Evolutionary conservation across 352 stramenopile genomes (phyloP), one percentile per base, ranked within the genome.

Genomic region (Phytophthora pini): DNA sequence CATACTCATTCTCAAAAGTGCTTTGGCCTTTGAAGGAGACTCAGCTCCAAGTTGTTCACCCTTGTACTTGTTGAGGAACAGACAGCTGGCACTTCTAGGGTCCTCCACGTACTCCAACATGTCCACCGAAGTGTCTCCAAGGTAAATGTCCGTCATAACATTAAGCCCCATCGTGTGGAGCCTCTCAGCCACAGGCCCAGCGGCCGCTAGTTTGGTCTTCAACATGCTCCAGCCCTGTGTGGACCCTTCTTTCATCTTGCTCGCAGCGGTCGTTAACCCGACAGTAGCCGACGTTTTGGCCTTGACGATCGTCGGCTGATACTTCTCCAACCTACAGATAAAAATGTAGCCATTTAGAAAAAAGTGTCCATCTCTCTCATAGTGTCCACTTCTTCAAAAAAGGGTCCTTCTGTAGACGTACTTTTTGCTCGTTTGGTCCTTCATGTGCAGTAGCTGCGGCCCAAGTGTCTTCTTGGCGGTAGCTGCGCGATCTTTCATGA

Each of bases 181-280:
- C 54, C 78, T 78, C 54, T 90, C 87, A 0, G 87, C 86, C n/a
- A 92, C 84, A 10, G 84, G 84, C 24, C 82, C 83, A 3, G 84
- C 84, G 1, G 83, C 79, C 7, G 86, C 82, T 38, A 94, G 43
- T 51, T 88, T 92, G 15, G 75, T 92, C 74, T 92, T 92, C 34
- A 94, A 46, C 40, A 92, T 88, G 27, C 82, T 92, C 83, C 84
- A 94, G 3, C 86, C 82, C 51, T 95, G 82, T 4, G 82, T 88
- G 10, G 83, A 91, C 4, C 87, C 87, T 50, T 89, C 84, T 38
- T 88, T 90, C 26, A 93, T 78, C 52, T 76, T 80, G 41, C 71
- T 61, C 20, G 69, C 60, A 44, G 68, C 68, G 6, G 56, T 66
- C 7, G 53, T 61, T n/a, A 65, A 54, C 2, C 68, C 60, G 22